These are phyloP conservation scores for Claviceps sp. DNA, from an alignment of 2,329 filamentous ascomycete genomes.

Conservation along the genomic window DNA sequence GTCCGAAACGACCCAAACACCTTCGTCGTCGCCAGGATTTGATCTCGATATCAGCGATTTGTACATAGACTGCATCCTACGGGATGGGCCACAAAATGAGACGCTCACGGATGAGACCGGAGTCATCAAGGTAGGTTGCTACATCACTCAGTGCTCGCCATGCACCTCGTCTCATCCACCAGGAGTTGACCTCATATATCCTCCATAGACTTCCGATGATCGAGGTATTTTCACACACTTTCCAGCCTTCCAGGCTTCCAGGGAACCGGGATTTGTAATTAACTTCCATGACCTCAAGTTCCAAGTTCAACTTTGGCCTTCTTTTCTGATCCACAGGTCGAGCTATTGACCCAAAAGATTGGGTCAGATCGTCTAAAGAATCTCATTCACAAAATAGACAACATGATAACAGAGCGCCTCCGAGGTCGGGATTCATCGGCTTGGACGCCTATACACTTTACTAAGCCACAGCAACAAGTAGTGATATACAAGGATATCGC, in stretches of 20 bases:
- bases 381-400: conserved; percentile 8
- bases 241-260: background rate
- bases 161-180: background rate
- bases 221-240: background rate
- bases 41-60: background rate
- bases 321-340: conserved; percentile 21
- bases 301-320: conserved; percentile 17
- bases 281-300: conserved; percentile 1
- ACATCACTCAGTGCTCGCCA: background rate
- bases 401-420: conserved; percentile 3
- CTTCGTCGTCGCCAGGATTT: background rate
- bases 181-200: background rate
- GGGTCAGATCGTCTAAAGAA: conserved; percentile 7
- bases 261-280: background rate
- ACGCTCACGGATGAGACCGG: conserved; percentile 1
- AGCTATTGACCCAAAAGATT: conserved; percentile 12
- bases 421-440: background rate
- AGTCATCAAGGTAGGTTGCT: conserved; percentile 2
- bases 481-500: background rate
- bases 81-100: background rate
- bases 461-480: background rate
- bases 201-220: conserved; percentile 2
- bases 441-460: conserved; percentile 1
- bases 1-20: background rate
- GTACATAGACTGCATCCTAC: conserved; percentile 2